A percentile compares a stretch with the other conserved stretches of the same genome.
Evolutionary conservation across 2,329 filamentous ascomycete species (phyloP).

Genomic region (Aspergillus brunneoviolaceus): DNA sequence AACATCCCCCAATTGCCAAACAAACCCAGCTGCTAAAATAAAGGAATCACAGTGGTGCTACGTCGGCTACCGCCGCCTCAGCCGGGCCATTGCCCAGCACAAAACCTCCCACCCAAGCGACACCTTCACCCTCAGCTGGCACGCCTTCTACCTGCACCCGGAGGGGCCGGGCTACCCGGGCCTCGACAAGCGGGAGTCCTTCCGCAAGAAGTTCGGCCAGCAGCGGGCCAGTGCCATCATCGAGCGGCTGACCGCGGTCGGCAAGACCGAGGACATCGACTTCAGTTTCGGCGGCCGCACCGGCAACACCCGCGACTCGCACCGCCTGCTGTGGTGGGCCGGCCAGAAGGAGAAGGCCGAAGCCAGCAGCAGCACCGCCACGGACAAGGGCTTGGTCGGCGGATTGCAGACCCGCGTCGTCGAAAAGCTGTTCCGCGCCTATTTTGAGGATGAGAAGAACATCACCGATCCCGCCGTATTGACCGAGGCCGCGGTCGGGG

Average conservation of each 20-base stretch:
- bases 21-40: conserved; percentile 3
- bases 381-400: conserved; percentile 37
- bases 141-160: conserved; percentile 78
- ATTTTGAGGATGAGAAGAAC: conserved; percentile 65
- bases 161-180: conserved; percentile 53
- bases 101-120: conserved; percentile 64
- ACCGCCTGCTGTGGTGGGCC: conserved; percentile 72
- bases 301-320: conserved; percentile 76
- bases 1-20: too few species aligned
- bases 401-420: conserved; percentile 60
- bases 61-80: conserved; percentile 73
- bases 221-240: conserved; percentile 60
- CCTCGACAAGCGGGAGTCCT: conserved; percentile 57
- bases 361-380: not conserved
- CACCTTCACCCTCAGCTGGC: conserved; percentile 72
- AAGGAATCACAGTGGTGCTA: conserved; percentile 60
- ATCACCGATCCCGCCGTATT: conserved; percentile 60
- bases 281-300: conserved; percentile 71
- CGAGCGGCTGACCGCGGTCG: conserved; percentile 57
- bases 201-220: conserved; percentile 63
- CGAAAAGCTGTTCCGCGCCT: conserved; percentile 62
- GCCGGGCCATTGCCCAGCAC: conserved; percentile 68
- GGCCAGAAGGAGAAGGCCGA: conserved; percentile 47
- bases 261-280: conserved; percentile 65
- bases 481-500: conserved; percentile 52